These are phyloP conservation scores for Escovopsis sp. DNA, from an alignment of 2,329 filamentous ascomycete genomes.

Conservation along the genomic window DNA sequence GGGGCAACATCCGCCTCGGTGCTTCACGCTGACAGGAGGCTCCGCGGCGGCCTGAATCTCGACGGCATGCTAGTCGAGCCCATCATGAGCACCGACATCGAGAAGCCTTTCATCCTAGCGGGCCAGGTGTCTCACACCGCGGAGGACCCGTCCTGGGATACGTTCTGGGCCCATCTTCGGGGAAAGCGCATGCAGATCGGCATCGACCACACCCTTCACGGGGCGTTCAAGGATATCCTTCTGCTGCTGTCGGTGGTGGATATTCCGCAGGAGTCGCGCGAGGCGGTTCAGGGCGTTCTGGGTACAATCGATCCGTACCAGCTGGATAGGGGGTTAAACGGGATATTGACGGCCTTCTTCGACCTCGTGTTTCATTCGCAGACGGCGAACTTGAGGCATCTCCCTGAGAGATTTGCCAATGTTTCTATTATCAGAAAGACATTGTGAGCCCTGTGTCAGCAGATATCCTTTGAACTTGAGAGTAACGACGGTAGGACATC, in stretches of 20 bases:
- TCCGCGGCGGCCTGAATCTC: constrained; percentile 23
- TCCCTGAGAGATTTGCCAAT: constrained; percentile 4
- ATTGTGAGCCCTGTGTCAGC: too few species aligned
- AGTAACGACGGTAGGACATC: too few species aligned
- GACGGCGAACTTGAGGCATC: constrained; percentile 2
- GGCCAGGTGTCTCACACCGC: constrained; percentile 14
- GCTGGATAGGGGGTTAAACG: constrained; percentile 10
- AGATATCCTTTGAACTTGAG: too few species aligned
- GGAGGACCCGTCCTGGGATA: constrained; percentile 18
- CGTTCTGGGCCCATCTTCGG: constrained; percentile 13
- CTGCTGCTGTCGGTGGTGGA: constrained; percentile 11
- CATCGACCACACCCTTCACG: constrained; percentile 14
- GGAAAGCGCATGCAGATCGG: constrained; percentile 12
- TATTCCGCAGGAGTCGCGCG: constrained; percentile 6
- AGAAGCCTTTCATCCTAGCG: constrained; percentile 16
- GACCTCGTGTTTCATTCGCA: constrained; percentile 7
- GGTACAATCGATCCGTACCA: constrained; percentile 6
- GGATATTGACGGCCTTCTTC: constrained; percentile 11
- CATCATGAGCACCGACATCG: constrained; percentile 12
- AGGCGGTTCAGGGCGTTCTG: constrained; percentile 5
- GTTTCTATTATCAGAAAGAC: constrained; percentile 8
- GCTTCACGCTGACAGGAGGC: constrained; percentile 15
- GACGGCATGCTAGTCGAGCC: constrained; percentile 23
- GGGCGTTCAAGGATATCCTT: constrained; percentile 18
- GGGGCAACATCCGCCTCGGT: constrained; percentile 21